Conservation (phyloP, 352 stramenopile genomes). For the Pythium oligandrum region DNA sequence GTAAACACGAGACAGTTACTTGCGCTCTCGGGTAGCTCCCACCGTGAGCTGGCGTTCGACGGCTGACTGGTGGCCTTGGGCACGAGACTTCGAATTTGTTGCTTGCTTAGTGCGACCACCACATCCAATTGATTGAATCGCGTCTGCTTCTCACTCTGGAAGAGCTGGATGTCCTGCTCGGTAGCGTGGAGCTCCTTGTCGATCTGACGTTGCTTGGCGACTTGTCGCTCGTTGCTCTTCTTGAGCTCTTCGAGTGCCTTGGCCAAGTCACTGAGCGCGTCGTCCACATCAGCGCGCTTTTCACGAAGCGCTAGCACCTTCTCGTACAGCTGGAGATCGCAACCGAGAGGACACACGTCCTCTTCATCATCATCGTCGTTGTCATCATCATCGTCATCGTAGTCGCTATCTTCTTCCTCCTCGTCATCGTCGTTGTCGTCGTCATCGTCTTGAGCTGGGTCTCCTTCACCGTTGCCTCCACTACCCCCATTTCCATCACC, state of each 20-base stretch:
- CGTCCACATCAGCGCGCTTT: slow-evolving; percentile 89
- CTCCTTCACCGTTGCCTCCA: slow-evolving; percentile 36
- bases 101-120: slow-evolving; percentile 67
- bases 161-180: slow-evolving; percentile 85
- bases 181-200: slow-evolving; percentile 90
- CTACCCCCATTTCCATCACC: slow-evolving; percentile 21
- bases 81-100: slow-evolving; percentile 71
- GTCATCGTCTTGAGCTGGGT: slow-evolving; percentile 39
- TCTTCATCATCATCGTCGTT: slow-evolving; percentile 91
- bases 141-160: slow-evolving; percentile 93
- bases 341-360: slow-evolving; percentile 86
- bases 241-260: slow-evolving; percentile 88
- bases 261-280: slow-evolving; percentile 79
- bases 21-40: slow-evolving; percentile 51
- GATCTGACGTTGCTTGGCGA: slow-evolving; percentile 83
- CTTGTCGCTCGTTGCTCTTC: slow-evolving; percentile 80
- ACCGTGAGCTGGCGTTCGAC: slow-evolving; percentile 7
- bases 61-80: slow-evolving; percentile 1
- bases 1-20: slow-evolving; percentile 69
- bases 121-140: slow-evolving; percentile 88
- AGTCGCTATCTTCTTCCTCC: slow-evolving; percentile 60
- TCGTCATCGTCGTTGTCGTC: slow-evolving; percentile 74
- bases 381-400: slow-evolving; percentile 87
- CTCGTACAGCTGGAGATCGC: slow-evolving; percentile 89
- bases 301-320: slow-evolving; percentile 90